phyloP scores from a whole-genome alignment of 148 eudicot genomes.

The Camellia japonica region DNA sequence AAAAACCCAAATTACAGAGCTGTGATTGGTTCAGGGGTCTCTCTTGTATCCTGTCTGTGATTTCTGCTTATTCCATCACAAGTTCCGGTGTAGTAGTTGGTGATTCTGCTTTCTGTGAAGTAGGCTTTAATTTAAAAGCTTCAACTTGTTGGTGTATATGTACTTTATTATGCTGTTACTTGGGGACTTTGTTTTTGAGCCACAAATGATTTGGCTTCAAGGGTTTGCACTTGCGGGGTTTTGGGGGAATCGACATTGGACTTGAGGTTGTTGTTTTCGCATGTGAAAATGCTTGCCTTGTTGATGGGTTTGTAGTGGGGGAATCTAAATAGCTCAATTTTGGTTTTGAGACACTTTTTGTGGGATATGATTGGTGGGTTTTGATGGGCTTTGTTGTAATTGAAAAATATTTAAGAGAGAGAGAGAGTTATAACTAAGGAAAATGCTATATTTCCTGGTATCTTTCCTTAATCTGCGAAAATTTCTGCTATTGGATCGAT shows the following conservation, averaged over 20 bases:
- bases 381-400: conserved; percentile 15
- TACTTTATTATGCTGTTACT: not conserved
- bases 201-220: conserved; percentile 4
- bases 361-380: conserved; percentile 12
- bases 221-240: conserved; percentile 6
- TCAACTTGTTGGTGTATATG: not conserved
- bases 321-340: conserved; percentile 9
- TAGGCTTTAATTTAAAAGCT: not conserved
- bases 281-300: conserved; percentile 3
- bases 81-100: not conserved
- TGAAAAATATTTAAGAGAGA: not conserved
- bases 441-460: conserved; percentile 37
- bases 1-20: not conserved
- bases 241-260: conserved; percentile 14
- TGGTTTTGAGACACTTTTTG: not conserved
- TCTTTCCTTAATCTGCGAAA: conserved; percentile 29
- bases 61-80: not conserved
- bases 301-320: conserved; percentile 12
- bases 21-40: conserved; percentile 8
- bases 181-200: conserved; percentile 6
- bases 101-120: not conserved
- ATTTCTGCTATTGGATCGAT: conserved; percentile 22
- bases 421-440: conserved; percentile 26
- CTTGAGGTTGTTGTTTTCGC: conserved; percentile 7
- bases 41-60: not conserved